Conservation (phyloP, 23 red algal genomes). For the Cyanidiococcus yangmingshanensis region DNA sequence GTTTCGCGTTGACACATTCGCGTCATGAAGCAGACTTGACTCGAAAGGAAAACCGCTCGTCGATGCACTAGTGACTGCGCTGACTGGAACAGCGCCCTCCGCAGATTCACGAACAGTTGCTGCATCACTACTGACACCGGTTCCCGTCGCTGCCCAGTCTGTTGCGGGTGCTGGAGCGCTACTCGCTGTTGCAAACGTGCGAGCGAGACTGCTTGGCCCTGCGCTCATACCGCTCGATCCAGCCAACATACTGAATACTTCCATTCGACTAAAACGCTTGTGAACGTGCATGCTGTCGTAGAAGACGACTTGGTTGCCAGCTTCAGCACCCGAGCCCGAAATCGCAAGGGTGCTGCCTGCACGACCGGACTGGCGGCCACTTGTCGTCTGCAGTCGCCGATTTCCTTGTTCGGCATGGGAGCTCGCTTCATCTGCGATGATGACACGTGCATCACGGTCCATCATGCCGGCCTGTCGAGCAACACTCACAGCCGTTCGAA, state of each 20-base stretch:
- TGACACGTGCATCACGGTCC: conserved; percentile 8
- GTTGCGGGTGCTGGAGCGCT: too few relatives aligned
- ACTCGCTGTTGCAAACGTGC: too few relatives aligned
- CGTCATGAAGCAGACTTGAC: too few relatives aligned
- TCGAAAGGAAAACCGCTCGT: too few relatives aligned
- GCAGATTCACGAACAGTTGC: too few relatives aligned
- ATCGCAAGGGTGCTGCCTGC: background rate
- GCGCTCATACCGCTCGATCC: too few relatives aligned
- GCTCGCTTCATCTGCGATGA: conserved; percentile 6
- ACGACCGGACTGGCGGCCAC: background rate
- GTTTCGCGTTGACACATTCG: too few relatives aligned
- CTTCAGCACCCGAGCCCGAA: background rate
- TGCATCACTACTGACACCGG: too few relatives aligned
- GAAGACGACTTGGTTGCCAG: conserved; percentile 2
- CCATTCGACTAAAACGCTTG: conserved; percentile 5
- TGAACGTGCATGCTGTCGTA: conserved; percentile 7
- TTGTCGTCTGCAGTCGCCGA: background rate
- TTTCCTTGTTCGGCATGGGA: background rate
- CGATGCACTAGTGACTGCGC: too few relatives aligned
- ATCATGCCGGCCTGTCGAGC: conserved; percentile 30
- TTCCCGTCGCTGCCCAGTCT: too few relatives aligned
- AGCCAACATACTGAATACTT: conserved; percentile 6
- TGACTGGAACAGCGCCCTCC: too few relatives aligned
- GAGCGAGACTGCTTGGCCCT: too few relatives aligned
- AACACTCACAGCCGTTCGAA: conserved; percentile 30